Conservation (phyloP, 257 asterid species). For the Coffea canephora region DNA sequence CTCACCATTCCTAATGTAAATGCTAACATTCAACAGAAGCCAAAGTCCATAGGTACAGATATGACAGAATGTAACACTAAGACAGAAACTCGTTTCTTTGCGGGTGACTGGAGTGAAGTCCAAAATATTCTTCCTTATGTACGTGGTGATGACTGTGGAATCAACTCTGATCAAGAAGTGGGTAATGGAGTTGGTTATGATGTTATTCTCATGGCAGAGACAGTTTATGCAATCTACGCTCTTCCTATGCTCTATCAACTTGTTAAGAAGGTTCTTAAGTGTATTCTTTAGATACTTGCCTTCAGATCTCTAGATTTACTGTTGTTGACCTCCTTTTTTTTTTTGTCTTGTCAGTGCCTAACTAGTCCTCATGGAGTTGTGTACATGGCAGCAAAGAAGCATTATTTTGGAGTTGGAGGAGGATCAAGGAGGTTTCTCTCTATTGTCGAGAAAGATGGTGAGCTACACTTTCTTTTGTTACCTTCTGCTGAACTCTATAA, state of each 20-base stretch:
- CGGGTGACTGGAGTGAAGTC: conserved; percentile 93
- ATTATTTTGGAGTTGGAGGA: conserved; percentile 97
- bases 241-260: conserved; percentile 66
- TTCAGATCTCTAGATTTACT: not conserved
- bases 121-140: conserved; percentile 49
- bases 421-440: conserved; percentile 87
- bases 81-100: conserved; percentile 67
- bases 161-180: conserved; percentile 7
- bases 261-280: conserved; percentile 56
- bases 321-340: conserved; percentile 10
- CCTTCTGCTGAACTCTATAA: not conserved
- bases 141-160: conserved; percentile 21
- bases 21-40: conserved; percentile 48
- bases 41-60: conserved; percentile 21
- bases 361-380: conserved; percentile 60
- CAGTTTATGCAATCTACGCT: conserved; percentile 79
- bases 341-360: conserved; percentile 48
- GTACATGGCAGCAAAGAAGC: conserved; percentile 93
- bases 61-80: conserved; percentile 17
- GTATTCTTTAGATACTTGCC: conserved; percentile 4
- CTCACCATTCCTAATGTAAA: conserved; percentile 88
- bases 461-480: conserved; percentile 19
- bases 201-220: conserved; percentile 93
- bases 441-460: conserved; percentile 76
- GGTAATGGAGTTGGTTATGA: conserved; percentile 54